A percentile compares a stretch with the other conserved stretches of the same genome.
Conservation (phyloP, 2,329 filamentous ascomycete genomes). For the Aphanoascus verrucosus region DNA sequence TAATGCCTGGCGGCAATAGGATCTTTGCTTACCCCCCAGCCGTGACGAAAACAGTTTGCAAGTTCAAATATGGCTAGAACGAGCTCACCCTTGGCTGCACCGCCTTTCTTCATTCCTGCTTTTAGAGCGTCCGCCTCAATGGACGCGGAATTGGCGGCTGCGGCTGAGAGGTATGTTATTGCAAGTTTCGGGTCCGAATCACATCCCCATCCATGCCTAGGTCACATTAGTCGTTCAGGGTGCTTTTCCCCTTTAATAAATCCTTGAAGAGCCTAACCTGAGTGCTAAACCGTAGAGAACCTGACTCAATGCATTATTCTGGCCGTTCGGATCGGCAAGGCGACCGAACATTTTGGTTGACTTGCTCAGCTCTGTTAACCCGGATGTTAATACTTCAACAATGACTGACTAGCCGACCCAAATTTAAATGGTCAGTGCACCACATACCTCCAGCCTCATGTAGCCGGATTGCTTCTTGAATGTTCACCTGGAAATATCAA, state of each 20-base stretch:
- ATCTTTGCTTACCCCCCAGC: constrained; percentile 84
- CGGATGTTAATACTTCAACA: background rate
- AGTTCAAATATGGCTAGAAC: constrained; percentile 94
- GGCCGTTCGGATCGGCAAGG: constrained; percentile 70
- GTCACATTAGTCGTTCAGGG: constrained; percentile 17
- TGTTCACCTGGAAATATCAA: constrained; percentile 42
- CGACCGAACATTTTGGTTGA: constrained; percentile 79
- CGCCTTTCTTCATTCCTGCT: constrained; percentile 84
- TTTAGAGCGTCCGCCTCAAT: constrained; percentile 77
- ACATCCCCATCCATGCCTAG: constrained; percentile 88
- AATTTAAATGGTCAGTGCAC: background rate
- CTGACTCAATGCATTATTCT: constrained; percentile 88
- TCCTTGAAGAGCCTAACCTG: constrained; percentile 44
- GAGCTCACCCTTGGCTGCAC: constrained; percentile 88
- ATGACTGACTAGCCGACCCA: background rate
- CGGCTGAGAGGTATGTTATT: constrained; percentile 73
- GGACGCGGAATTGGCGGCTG: constrained; percentile 78
- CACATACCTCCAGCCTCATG: constrained; percentile 63
- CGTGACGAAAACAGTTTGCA: constrained; percentile 65
- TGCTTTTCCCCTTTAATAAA: background rate
- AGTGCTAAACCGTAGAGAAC: constrained; percentile 90
- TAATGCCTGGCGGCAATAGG: constrained; percentile 77
- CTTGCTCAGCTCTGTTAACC: constrained; percentile 49
- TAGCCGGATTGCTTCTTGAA: constrained; percentile 89
- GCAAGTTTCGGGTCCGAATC: constrained; percentile 59